phyloP scores from a whole-genome alignment of 306 rosid species.

The Datisca glomerata region DNA sequence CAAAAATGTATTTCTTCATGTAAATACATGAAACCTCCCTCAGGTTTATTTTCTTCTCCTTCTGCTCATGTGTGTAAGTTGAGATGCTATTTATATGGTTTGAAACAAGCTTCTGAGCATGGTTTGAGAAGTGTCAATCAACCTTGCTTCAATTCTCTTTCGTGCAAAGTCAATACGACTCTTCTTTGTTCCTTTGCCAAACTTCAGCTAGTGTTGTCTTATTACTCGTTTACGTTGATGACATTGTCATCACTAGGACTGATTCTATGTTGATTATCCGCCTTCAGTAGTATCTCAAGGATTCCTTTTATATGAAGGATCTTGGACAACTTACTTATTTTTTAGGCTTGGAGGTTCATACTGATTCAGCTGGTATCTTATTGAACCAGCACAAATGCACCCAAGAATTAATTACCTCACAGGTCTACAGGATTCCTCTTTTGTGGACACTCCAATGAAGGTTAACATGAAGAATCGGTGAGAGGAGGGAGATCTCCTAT shows the following conservation, averaged over 20 bases:
- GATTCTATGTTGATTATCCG: too few relatives aligned
- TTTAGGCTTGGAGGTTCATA: background rate
- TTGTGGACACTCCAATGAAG: background rate
- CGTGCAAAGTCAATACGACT: background rate
- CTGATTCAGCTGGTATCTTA: too few relatives aligned
- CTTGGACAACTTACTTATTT: background rate
- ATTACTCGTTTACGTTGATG: background rate
- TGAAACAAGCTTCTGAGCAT: background rate
- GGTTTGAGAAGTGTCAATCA: background rate
- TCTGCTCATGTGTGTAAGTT: background rate
- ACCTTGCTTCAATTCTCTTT: too few relatives aligned
- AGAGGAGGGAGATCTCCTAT: background rate
- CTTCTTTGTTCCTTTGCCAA: background rate
- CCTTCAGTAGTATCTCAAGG: background rate
- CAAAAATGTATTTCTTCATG: too few relatives aligned
- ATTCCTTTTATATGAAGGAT: background rate
- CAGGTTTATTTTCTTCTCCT: background rate
- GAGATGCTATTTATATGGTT: background rate
- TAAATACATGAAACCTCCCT: background rate
- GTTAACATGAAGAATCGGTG: background rate
- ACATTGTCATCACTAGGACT: too few relatives aligned
- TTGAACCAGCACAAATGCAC: background rate
- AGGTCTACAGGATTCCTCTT: background rate
- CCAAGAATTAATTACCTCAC: background rate
- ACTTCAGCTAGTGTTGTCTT: background rate